Evolutionary conservation across 2,329 filamentous ascomycete species (phyloP).

Genomic region (Aphanocladium album): DNA sequence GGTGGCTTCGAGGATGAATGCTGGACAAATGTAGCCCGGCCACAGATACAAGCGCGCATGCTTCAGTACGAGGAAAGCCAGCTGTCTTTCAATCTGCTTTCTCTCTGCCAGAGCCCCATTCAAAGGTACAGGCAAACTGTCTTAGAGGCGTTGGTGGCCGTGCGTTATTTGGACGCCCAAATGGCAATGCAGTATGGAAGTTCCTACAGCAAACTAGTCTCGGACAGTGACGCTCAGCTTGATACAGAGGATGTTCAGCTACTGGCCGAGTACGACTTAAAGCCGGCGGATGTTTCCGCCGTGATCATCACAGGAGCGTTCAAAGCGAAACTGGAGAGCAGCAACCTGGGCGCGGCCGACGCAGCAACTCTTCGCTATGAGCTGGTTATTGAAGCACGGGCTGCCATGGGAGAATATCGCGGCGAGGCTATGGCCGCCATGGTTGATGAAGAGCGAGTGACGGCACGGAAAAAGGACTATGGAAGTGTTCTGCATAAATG

Average conservation of each 20-base stretch:
- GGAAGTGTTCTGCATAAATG: conserved; percentile 64
- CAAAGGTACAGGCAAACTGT: conserved; percentile 43
- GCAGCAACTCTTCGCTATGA: conserved; percentile 33
- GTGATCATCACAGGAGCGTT: background rate
- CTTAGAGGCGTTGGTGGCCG: conserved; percentile 34
- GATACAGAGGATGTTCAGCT: background rate
- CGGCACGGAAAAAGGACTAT: conserved; percentile 60
- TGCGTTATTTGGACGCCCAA: conserved; percentile 33
- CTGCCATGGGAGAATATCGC: conserved; percentile 40
- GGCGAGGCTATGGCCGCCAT: conserved; percentile 41
- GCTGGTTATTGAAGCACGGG: conserved; percentile 36
- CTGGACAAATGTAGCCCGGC: conserved; percentile 63
- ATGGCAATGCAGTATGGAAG: conserved; percentile 15
- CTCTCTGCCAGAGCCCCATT: conserved; percentile 65
- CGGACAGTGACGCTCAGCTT: background rate
- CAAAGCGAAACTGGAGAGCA: background rate
- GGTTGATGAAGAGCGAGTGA: conserved; percentile 48
- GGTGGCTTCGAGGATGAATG: conserved; percentile 27
- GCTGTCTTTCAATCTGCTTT: conserved; percentile 72
- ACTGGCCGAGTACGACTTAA: background rate
- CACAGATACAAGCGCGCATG: conserved; percentile 65
- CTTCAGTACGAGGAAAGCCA: conserved; percentile 57
- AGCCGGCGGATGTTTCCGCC: background rate
- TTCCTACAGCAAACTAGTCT: background rate
- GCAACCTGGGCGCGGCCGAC: conserved; percentile 15